Conservation (phyloP, 2,329 filamentous ascomycete species). For the Grosmannia clavigera region DNA sequence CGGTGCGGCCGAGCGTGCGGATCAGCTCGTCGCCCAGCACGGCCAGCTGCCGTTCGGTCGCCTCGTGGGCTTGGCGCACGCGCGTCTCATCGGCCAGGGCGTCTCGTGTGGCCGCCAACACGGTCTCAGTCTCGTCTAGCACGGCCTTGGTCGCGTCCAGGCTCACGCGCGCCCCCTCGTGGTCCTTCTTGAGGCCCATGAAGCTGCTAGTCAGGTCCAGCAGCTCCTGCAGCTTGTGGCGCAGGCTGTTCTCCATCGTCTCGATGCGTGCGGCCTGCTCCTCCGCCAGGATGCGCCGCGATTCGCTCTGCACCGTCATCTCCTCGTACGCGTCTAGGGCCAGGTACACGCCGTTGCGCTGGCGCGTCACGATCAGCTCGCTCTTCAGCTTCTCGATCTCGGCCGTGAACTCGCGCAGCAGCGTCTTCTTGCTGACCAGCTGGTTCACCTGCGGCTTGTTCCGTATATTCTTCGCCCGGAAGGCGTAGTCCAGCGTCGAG, state of each 20-base stretch:
- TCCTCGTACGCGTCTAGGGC: conserved; percentile 83
- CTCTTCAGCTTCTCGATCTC: conserved; percentile 94
- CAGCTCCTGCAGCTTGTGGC: conserved; percentile 88
- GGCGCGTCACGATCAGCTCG: conserved; percentile 82
- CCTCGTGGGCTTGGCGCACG: conserved; percentile 71
- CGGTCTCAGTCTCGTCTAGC: conserved; percentile 77
- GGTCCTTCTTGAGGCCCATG: conserved; percentile 78
- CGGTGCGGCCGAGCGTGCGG: conserved; percentile 63
- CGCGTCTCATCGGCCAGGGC: conserved; percentile 67
- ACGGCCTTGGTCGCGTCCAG: conserved; percentile 72
- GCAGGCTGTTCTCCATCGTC: conserved; percentile 77
- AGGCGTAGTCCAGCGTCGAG: conserved; percentile 94
- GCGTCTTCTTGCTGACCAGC: conserved; percentile 80
- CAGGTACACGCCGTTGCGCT: conserved; percentile 90
- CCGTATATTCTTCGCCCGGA: conserved; percentile 94
- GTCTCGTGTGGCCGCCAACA: conserved; percentile 64
- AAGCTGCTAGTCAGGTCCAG: conserved; percentile 79
- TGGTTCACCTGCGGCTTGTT: conserved; percentile 97
- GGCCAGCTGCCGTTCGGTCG: conserved; percentile 68
- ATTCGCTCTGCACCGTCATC: conserved; percentile 84
- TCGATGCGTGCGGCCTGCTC: conserved; percentile 89
- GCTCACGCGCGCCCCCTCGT: conserved; percentile 59
- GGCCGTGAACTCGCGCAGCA: conserved; percentile 76
- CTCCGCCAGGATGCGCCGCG: conserved; percentile 77
- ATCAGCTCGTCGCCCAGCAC: conserved; percentile 65